These are phyloP conservation scores for Trametes meyenii DNA, from an alignment of 768 basidiomycete species.

Conservation along the genomic window DNA sequence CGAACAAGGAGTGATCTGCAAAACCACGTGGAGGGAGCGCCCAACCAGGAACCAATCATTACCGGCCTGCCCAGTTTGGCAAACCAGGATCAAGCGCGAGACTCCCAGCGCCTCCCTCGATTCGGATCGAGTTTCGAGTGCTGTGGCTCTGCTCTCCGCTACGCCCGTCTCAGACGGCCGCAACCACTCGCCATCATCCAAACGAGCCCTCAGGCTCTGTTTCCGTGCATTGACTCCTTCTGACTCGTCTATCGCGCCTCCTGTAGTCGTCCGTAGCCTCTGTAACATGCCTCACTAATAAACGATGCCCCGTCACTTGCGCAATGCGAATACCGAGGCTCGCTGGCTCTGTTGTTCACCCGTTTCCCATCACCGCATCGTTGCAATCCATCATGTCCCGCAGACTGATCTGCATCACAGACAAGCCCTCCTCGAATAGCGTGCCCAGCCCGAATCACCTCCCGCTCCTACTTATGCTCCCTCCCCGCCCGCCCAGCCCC, in stretches of 20 bases:
- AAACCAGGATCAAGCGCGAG: background rate
- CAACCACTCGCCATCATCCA: background rate
- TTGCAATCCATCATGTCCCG: slow-evolving; percentile 25
- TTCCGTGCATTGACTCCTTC: background rate
- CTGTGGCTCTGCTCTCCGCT: slow-evolving; percentile 15
- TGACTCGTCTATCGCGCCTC: background rate
- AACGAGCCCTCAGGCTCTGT: background rate
- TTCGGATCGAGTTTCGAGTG: background rate
- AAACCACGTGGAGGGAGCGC: background rate
- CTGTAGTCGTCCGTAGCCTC: background rate
- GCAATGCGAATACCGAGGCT: background rate
- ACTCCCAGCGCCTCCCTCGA: background rate
- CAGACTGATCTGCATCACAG: slow-evolving; percentile 19
- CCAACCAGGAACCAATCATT: background rate
- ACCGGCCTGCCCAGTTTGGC: background rate
- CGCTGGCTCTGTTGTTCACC: background rate
- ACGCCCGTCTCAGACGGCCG: background rate
- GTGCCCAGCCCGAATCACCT: background rate
- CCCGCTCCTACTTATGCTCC: slow-evolving; percentile 6
- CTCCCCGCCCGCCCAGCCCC: background rate
- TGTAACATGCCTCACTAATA: background rate
- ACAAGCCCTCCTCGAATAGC: slow-evolving; percentile 1
- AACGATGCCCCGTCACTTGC: background rate
- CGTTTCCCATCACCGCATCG: slow-evolving; percentile 16
- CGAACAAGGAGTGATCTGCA: slow-evolving; percentile 5